Evolutionary conservation across 257 asterid genomes (phyloP).

Genomic region (Solanum chiquidenum): DNA sequence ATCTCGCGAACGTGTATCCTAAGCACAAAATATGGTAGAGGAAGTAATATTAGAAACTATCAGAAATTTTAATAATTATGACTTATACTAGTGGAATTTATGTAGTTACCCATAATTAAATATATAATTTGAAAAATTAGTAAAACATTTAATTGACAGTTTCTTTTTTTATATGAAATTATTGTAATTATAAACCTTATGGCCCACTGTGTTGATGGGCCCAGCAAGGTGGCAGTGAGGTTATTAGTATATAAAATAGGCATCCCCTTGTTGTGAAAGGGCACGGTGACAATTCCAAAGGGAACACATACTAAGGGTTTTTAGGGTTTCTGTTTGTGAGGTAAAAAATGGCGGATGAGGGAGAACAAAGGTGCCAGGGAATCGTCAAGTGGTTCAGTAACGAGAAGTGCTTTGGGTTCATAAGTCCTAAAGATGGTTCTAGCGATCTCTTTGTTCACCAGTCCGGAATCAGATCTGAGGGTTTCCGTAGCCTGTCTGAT

Average conservation of each 20-base stretch:
- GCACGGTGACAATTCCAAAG: neutral
- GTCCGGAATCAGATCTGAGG: conserved; percentile 57
- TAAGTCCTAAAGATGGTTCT: conserved; percentile 65
- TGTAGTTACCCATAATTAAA: no score
- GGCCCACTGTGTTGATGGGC: neutral
- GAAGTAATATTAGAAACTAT: no score
- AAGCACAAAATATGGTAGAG: no score
- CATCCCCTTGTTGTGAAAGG: neutral
- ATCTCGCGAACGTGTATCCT: no score
- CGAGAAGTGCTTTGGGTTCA: conserved; percentile 76
- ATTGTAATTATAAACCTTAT: neutral
- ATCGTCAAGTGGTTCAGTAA: conserved; percentile 75
- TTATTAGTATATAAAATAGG: neutral
- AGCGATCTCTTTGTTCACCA: conserved; percentile 79
- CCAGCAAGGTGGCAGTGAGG: neutral
- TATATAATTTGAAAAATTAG: no score
- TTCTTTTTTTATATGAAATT: no score
- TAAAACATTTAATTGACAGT: neutral
- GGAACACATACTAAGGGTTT: neutral
- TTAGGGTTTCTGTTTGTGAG: neutral
- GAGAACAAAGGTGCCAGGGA: conserved; percentile 36
- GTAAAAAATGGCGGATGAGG: conserved; percentile 14
- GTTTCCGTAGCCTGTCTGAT: conserved; percentile 60
- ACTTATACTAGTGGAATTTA: no score
- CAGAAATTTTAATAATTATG: no score